Conservation (phyloP, 164 flowering plant genomes). For the Cinnamomum micranthum region DNA sequence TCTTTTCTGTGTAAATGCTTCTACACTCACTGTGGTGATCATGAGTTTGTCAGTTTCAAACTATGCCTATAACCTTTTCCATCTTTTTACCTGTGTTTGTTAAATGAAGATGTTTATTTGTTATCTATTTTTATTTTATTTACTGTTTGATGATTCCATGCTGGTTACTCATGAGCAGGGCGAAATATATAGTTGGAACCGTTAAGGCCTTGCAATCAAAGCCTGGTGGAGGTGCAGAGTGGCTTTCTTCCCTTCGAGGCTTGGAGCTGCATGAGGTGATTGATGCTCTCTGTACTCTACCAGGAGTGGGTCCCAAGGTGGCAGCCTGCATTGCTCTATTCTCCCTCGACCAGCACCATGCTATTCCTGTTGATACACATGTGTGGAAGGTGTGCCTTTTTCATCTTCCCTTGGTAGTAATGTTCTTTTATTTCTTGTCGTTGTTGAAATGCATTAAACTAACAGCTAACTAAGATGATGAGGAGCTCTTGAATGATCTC, state of each 20-base stretch:
- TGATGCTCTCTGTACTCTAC: constrained; percentile 67
- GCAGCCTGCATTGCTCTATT: constrained; percentile 95
- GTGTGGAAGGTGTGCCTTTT: constrained; percentile 75
- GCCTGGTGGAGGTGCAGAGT: constrained; percentile 72
- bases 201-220: constrained; percentile 62
- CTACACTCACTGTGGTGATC: not conserved
- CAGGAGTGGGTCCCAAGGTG: constrained; percentile 95
- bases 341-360: constrained; percentile 91
- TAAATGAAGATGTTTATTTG: not conserved
- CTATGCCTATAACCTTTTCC: not conserved
- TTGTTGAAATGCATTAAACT: not conserved
- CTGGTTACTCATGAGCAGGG: constrained; percentile 42
- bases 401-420: constrained; percentile 2
- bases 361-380: constrained; percentile 95
- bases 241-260: constrained; percentile 83
- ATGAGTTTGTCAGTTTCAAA: not conserved
- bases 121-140: not conserved
- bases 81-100: not conserved
- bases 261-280: constrained; percentile 59
- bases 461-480: not conserved
- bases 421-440: not conserved
- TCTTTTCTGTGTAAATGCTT: not conserved
- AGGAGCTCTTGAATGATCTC: not conserved
- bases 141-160: not conserved
- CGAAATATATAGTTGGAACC: constrained; percentile 69